These are phyloP conservation scores for Exophiala viscosa DNA, from an alignment of 2,329 filamentous ascomycete species.

Conservation along the genomic window DNA sequence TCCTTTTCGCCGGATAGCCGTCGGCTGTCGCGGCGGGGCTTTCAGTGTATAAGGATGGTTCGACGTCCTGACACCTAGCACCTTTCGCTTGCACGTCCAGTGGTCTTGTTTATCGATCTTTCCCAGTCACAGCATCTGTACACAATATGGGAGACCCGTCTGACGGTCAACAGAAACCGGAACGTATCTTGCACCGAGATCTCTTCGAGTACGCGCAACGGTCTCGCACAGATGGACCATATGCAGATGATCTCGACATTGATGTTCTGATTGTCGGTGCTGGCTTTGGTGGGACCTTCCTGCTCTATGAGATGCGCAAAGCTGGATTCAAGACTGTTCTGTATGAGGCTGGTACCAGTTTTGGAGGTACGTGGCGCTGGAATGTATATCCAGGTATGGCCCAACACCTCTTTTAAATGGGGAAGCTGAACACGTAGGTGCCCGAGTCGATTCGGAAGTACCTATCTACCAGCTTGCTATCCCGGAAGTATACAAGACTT, in stretches of 20 bases:
- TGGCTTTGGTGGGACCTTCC: constrained; percentile 45
- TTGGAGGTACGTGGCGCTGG: constrained; percentile 39
- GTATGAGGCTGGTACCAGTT: constrained; percentile 52
- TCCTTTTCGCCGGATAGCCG: constrained; percentile 17
- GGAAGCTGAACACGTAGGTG: constrained; percentile 31
- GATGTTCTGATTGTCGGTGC: constrained; percentile 33
- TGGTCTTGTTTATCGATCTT: not conserved
- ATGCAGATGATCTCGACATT: constrained; percentile 25
- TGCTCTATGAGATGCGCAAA: constrained; percentile 52
- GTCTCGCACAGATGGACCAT: constrained; percentile 18
- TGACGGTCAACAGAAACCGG: constrained; percentile 16
- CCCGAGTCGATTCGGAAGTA: constrained; percentile 46
- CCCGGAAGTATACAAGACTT: constrained; percentile 44
- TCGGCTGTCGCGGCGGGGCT: not conserved
- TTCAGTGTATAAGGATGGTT: not conserved
- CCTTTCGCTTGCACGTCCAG: not conserved
- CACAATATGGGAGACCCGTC: constrained; percentile 20
- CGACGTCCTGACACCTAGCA: not conserved
- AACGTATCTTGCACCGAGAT: constrained; percentile 18
- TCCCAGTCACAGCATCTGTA: not conserved
- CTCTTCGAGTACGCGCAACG: constrained; percentile 19
- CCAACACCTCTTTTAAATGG: not conserved
- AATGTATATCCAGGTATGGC: constrained; percentile 34
- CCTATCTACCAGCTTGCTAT: constrained; percentile 49
- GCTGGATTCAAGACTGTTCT: constrained; percentile 48